A percentile compares a stretch with the other conserved stretches of the same genome.
These are phyloP conservation scores for Solanum ossicruentum DNA, from an alignment of 257 asterid genomes.

Conservation along the genomic window DNA sequence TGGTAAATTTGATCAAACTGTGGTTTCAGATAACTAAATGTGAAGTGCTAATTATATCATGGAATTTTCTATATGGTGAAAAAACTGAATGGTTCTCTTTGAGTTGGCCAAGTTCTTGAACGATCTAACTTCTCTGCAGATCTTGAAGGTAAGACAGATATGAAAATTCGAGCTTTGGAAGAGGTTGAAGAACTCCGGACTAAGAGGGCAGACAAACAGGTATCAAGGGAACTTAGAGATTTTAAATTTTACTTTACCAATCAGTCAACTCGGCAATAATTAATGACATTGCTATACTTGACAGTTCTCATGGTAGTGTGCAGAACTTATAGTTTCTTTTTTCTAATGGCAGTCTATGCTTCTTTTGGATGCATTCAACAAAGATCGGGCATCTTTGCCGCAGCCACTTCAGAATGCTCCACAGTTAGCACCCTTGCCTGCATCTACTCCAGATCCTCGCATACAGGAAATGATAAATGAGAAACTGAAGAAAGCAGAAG, in stretches of 20 bases:
- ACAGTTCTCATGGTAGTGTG: neutral
- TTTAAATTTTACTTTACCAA: neutral
- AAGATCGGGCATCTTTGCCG: slow-evolving; percentile 88
- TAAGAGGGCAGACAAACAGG: slow-evolving; percentile 96
- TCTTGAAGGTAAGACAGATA: slow-evolving; percentile 90
- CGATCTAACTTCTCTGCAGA: slow-evolving; percentile 20
- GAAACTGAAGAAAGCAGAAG: slow-evolving; percentile 96
- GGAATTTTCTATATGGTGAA: neutral
- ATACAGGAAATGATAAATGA: slow-evolving; percentile 91
- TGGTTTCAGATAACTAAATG: neutral
- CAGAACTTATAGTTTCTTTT: slow-evolving; percentile 3
- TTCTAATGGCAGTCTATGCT: slow-evolving; percentile 59
- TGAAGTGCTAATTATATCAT: neutral
- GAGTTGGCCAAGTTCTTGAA: neutral
- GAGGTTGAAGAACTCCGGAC: slow-evolving; percentile 81
- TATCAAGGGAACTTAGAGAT: slow-evolving; percentile 1
- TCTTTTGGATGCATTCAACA: slow-evolving; percentile 98
- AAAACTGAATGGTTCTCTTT: neutral
- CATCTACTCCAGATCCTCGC: slow-evolving; percentile 73
- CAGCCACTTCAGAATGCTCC: slow-evolving; percentile 67
- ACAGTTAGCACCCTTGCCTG: slow-evolving; percentile 46
- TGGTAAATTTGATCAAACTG: neutral
- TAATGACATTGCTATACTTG: neutral
- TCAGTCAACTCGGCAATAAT: neutral
- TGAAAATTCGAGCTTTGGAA: slow-evolving; percentile 83